phyloP scores from a whole-genome alignment of 192 early-diverging fungal genomes.

The Backusella parvicylindrica region DNA sequence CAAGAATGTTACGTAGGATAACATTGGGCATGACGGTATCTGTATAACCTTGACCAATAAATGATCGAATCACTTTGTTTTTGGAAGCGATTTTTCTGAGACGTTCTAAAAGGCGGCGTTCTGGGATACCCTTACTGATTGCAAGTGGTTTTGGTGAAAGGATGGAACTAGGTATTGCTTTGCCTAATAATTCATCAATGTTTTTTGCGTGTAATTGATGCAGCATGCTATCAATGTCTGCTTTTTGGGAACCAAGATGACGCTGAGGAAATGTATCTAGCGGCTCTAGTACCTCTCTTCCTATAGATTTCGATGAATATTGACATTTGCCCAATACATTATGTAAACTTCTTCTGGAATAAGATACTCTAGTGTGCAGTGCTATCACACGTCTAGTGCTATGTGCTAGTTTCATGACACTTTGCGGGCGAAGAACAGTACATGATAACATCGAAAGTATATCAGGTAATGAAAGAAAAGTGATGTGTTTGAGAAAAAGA shows the following conservation, averaged over 20 bases:
- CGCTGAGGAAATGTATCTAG: constrained; percentile 76
- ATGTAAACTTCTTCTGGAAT: neutral
- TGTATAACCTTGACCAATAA: constrained; percentile 95
- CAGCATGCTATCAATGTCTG: constrained; percentile 81
- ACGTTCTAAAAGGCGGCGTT: constrained; percentile 78
- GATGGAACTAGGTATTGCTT: constrained; percentile 82
- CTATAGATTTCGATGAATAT: neutral
- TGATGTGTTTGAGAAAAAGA: neutral
- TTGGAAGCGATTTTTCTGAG: constrained; percentile 80
- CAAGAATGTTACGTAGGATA: constrained; percentile 93
- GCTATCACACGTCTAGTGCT: neutral
- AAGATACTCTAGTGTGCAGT: neutral
- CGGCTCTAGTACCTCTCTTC: constrained; percentile 37
- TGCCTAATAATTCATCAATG: constrained; percentile 79
- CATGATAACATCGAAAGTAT: neutral
- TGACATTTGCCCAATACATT: neutral
- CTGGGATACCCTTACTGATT: constrained; percentile 75
- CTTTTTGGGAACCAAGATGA: constrained; percentile 81
- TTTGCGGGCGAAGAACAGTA: neutral
- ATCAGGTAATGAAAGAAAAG: neutral
- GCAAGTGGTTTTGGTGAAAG: constrained; percentile 63
- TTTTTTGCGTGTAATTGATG: constrained; percentile 67
- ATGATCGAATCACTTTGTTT: constrained; percentile 90
- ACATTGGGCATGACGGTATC: constrained; percentile 90
- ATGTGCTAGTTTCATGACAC: neutral